Conservation (phyloP, 2,329 filamentous ascomycete species). For the Talaromyces funiculosus region DNA sequence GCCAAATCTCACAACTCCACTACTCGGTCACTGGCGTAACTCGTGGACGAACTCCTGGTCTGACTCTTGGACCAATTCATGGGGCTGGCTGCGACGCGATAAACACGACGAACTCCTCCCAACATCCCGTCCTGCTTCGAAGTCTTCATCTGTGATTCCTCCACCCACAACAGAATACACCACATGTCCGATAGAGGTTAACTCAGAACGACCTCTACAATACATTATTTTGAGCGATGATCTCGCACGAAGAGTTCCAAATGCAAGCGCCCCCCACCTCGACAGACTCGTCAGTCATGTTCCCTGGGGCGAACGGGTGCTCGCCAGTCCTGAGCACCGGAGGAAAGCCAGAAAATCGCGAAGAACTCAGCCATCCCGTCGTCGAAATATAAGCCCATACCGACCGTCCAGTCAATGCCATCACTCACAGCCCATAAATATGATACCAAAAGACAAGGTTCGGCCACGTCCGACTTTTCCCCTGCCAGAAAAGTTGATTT, state of each 20-base stretch:
- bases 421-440: background rate
- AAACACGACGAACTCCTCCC: background rate
- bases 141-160: background rate
- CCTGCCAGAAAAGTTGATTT: constrained; percentile 7
- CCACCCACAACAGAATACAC: background rate
- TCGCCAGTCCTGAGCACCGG: background rate
- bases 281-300: background rate
- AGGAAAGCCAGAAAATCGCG: background rate
- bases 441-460: background rate
- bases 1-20: background rate
- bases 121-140: background rate
- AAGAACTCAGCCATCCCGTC: background rate
- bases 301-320: background rate
- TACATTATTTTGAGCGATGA: background rate
- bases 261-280: background rate
- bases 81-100: constrained; percentile 4
- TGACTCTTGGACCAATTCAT: constrained; percentile 1
- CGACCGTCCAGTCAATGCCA: background rate
- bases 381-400: constrained; percentile 1
- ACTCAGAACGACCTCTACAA: background rate
- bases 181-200: background rate
- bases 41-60: background rate
- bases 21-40: background rate
- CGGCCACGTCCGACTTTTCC: constrained; percentile 6
- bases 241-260: background rate